phyloP scores from a whole-genome alignment of 1,284 basidiomycete genomes.

The Thelephora terrestris region DNA sequence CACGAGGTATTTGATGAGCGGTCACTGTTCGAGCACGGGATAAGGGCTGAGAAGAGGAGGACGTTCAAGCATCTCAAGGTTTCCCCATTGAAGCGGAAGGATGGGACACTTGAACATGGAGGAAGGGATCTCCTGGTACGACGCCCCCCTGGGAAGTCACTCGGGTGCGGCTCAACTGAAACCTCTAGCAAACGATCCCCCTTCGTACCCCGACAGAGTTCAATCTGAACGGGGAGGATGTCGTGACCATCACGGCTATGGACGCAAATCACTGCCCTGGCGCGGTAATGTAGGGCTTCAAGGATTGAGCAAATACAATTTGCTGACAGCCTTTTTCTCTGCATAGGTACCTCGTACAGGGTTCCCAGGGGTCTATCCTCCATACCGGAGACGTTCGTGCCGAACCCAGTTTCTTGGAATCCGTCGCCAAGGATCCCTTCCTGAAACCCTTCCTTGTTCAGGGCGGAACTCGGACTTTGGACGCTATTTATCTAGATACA shows the following conservation, averaged over 20 bases:
- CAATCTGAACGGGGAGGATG: slow-evolving; percentile 46
- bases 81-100: slow-evolving; percentile 34
- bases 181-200: slow-evolving; percentile 35
- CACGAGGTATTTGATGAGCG: slow-evolving; percentile 65
- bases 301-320: not conserved
- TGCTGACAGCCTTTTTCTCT: not conserved
- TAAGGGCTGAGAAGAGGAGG: slow-evolving; percentile 42
- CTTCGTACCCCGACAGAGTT: slow-evolving; percentile 55
- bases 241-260: slow-evolving; percentile 67
- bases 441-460: slow-evolving; percentile 59
- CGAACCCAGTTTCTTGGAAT: slow-evolving; percentile 69
- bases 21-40: slow-evolving; percentile 38
- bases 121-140: slow-evolving; percentile 58
- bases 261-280: slow-evolving; percentile 96
- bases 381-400: slow-evolving; percentile 92
- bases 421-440: slow-evolving; percentile 55
- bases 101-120: slow-evolving; percentile 38
- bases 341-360: slow-evolving; percentile 80
- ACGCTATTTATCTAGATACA: slow-evolving; percentile 85
- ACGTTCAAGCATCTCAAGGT: slow-evolving; percentile 64
- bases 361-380: slow-evolving; percentile 58
- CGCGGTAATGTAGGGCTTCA: slow-evolving; percentile 71
- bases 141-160: not conserved
- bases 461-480: slow-evolving; percentile 35
- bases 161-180: not conserved